phyloP scores from a whole-genome alignment of 345 rosid species.

The Leavenworthia alabamica region DNA sequence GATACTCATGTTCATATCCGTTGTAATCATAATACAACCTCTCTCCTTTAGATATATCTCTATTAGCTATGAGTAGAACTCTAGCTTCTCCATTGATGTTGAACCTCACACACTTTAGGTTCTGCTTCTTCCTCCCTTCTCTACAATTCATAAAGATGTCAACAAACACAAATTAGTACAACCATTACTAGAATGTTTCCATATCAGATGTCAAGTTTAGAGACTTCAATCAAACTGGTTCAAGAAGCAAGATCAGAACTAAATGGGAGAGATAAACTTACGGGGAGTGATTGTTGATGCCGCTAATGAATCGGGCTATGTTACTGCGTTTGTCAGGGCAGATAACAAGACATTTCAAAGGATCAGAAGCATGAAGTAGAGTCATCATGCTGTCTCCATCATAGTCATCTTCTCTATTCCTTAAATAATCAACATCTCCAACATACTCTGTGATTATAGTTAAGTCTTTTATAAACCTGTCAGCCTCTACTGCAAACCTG shows the following conservation, averaged over 20 bases:
- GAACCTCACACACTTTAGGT: constrained; percentile 84
- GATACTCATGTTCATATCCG: constrained; percentile 83
- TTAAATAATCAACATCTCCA: constrained; percentile 87
- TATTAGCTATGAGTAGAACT: constrained; percentile 78
- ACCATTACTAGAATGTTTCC: neutral
- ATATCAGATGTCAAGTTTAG: neutral
- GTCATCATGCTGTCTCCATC: constrained; percentile 99
- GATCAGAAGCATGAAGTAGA: constrained; percentile 57
- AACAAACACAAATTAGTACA: neutral
- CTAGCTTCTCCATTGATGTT: constrained; percentile 73
- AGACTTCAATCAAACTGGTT: neutral
- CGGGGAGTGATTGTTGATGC: constrained; percentile 88
- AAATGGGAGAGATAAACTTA: constrained; percentile 37
- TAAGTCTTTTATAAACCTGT: constrained; percentile 64
- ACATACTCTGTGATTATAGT: constrained; percentile 82
- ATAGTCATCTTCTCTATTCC: constrained; percentile 58
- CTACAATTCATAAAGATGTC: constrained; percentile 37
- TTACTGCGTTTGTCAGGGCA: constrained; percentile 80
- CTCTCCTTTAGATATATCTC: constrained; percentile 76
- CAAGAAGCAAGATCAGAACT: neutral
- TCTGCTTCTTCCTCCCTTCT: constrained; percentile 94
- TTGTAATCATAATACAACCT: constrained; percentile 90
- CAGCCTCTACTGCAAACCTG: constrained; percentile 95
- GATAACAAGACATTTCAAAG: constrained; percentile 67
- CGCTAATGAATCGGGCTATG: constrained; percentile 82